Evolutionary conservation across 1,284 basidiomycete genomes (phyloP), one percentile per base, ranked within the genome.

Genomic region (Ceratobasidium sp.): DNA sequence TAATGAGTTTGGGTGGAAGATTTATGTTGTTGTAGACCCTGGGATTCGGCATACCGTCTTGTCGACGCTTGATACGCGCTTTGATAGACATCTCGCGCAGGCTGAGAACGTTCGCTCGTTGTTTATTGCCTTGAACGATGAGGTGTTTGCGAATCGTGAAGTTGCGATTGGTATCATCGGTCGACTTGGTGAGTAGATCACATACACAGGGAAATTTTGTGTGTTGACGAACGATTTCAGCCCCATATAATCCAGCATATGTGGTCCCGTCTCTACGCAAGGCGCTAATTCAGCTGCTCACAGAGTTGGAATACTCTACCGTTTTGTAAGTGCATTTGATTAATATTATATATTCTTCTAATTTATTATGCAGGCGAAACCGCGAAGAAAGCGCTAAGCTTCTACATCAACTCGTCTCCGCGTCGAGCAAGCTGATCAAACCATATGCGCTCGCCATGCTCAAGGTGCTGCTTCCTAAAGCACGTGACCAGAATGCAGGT

Each of bases 261-360:
- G 97, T 99, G 42, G 99, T 99, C 94, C 97, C 98, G 3, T 97
- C 96, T 6, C 86, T 99, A 49, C 90, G 98, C 69, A 99, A 99
- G 84, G 94, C 97, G 1, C 87, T 99, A 75, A 98, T 99, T 77
- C 97, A 99, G 83, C 89, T 99, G 8, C 87, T 99, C 73, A 99
- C 98, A 0, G 98, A 99, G 84, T 86, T 99, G 63, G 97, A 99
- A 84, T 99, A 99, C 82, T 96, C 97, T 3, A 97, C 94, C 3
- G 92, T 95, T 74, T 90, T 90, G 93, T 95, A 81, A 78, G 90
- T 86, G 3, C 33, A 64, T 28, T 6, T 23, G 20, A 6, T 7
- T 20, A 20, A 23, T 42, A 28, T 5, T 63, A 49, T 53, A 35
- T 26, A 7, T 17, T 5, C 13, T 64, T 53, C 75, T 78, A 66